These are phyloP conservation scores for Cadophora gregata DNA, from an alignment of 2,329 filamentous ascomycete genomes.

Conservation along the genomic window DNA sequence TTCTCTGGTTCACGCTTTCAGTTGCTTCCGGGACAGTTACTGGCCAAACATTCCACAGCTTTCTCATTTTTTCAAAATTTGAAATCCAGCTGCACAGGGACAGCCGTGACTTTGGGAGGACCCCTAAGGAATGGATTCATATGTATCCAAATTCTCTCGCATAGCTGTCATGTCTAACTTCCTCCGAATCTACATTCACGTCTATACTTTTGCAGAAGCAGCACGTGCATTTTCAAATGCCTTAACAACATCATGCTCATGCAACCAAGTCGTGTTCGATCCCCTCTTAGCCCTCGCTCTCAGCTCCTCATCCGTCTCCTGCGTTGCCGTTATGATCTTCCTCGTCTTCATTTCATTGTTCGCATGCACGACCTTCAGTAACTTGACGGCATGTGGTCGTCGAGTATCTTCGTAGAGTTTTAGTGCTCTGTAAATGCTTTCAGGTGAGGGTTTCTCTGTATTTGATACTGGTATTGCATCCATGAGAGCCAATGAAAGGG, in stretches of 20 bases:
- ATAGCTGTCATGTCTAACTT: no score
- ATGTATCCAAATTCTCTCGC: no score
- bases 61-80: no score
- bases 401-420: conserved; percentile 46
- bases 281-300: conserved; percentile 59
- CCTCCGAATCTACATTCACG: no score
- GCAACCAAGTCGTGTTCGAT: conserved; percentile 47
- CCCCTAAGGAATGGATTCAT: no score
- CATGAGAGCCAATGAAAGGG: conserved; percentile 38
- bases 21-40: no score
- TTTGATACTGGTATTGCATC: conserved; percentile 28
- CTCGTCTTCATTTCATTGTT: conserved; percentile 31
- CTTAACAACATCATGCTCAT: conserved; percentile 42
- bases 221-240: conserved; percentile 32
- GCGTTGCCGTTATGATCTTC: conserved; percentile 25
- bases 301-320: conserved; percentile 38
- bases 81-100: no score
- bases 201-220: not conserved
- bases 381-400: conserved; percentile 45
- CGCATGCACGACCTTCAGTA: conserved; percentile 27
- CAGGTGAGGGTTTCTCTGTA: conserved; percentile 24
- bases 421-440: conserved; percentile 37
- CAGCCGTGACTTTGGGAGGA: no score
- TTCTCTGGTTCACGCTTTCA: no score
- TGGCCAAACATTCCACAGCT: no score